phyloP scores from a whole-genome alignment of 495 filamentous ascomycete genomes.

The Trichoderma parareesei region DNA sequence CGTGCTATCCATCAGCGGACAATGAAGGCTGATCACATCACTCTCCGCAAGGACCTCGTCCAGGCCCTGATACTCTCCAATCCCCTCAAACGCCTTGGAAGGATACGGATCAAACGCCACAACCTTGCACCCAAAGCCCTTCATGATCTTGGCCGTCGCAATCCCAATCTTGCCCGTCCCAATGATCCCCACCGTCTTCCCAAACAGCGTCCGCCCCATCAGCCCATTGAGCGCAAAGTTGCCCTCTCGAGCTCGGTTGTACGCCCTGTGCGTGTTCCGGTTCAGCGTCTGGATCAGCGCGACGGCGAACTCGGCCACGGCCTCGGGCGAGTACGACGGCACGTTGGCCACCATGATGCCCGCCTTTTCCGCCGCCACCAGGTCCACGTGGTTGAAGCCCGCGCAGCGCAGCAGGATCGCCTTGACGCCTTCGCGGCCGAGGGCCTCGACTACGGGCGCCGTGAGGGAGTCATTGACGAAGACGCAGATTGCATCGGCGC shows the following conservation, averaged over 20 bases:
- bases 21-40: conserved; percentile 58
- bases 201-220: conserved; percentile 50
- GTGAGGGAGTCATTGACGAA: conserved; percentile 62
- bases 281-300: conserved; percentile 62
- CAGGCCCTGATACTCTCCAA: conserved; percentile 47
- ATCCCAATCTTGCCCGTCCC: conserved; percentile 50
- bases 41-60: conserved; percentile 44
- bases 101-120: conserved; percentile 52
- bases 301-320: conserved; percentile 64
- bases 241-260: conserved; percentile 63
- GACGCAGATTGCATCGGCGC: conserved; percentile 53
- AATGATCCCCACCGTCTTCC: conserved; percentile 52
- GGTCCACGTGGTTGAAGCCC: conserved; percentile 63
- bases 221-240: conserved; percentile 63
- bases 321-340: conserved; percentile 61
- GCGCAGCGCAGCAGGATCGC: conserved; percentile 60
- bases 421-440: conserved; percentile 41
- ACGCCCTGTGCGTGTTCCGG: conserved; percentile 62
- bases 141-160: conserved; percentile 43
- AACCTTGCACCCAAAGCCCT: conserved; percentile 55
- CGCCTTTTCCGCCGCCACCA: conserved; percentile 44
- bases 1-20: conserved; percentile 52
- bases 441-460: conserved; percentile 40
- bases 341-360: conserved; percentile 60
- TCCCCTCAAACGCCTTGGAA: conserved; percentile 38